These are phyloP conservation scores for Polymyxa betae DNA, from an alignment of 208 protist genomes.

Conservation along the genomic window DNA sequence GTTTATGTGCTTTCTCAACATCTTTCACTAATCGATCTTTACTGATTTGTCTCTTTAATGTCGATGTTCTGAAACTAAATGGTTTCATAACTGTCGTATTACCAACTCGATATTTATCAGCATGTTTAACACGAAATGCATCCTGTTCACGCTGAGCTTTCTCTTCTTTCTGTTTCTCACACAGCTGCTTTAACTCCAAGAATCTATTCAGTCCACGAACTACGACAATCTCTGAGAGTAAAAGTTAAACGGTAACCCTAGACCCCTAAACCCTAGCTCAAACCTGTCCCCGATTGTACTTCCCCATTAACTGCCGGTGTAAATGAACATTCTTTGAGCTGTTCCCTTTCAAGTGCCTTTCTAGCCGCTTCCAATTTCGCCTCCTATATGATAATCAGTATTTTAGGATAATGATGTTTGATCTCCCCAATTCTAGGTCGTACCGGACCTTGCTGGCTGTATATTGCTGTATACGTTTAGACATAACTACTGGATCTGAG, in stretches of 20 bases:
- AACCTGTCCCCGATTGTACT: neutral
- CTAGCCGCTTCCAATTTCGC: neutral
- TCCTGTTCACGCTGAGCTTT: neutral
- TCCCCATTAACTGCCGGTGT: neutral
- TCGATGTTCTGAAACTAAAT: neutral
- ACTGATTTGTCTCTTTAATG: no score
- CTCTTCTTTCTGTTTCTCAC: neutral
- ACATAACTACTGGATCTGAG: no score
- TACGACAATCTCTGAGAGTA: no score
- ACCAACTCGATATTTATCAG: neutral
- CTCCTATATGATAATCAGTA: no score
- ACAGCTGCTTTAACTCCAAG: slow-evolving; percentile 10
- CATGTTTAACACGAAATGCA: neutral
- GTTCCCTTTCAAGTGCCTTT: neutral
- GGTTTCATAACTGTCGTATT: neutral
- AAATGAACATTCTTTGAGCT: slow-evolving; percentile 6
- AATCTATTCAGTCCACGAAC: neutral
- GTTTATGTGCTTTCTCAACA: no score
- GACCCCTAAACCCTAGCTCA: no score
- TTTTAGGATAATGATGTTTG: no score
- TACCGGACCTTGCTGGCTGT: no score
- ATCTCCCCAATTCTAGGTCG: no score
- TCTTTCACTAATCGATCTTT: no score
- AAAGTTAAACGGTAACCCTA: no score
- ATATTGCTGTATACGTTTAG: no score